These are phyloP conservation scores for Solanum sitiens DNA, from an alignment of 257 asterid species.

Conservation along the genomic window DNA sequence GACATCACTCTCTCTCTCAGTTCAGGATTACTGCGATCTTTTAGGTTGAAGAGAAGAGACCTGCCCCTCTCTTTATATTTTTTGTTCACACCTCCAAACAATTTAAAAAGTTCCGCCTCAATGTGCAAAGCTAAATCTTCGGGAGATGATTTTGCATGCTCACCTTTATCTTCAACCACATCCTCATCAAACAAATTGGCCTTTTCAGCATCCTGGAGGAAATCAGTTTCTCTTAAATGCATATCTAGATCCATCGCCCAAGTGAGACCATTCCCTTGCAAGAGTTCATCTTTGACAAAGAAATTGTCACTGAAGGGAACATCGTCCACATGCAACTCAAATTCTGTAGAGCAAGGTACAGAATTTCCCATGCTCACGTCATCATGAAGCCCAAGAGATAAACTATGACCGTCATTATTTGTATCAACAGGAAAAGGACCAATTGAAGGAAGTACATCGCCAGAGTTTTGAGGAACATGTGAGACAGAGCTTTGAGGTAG, in stretches of 20 bases:
- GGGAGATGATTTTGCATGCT: conserved; percentile 26
- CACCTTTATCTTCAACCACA: conserved; percentile 7
- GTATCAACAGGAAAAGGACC: conserved; percentile 12
- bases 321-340: conserved; percentile 58
- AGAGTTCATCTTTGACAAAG: conserved; percentile 81
- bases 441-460: conserved; percentile 10
- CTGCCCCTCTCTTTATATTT: conserved; percentile 96
- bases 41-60: conserved; percentile 85
- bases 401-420: conserved; percentile 23
- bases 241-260: conserved; percentile 87
- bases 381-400: conserved; percentile 27
- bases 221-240: conserved; percentile 40
- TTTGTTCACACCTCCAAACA: conserved; percentile 81
- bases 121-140: conserved; percentile 44
- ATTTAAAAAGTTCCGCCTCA: conserved; percentile 73
- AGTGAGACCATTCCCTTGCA: conserved; percentile 97
- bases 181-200: conserved; percentile 24
- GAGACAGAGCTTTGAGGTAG: not conserved
- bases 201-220: conserved; percentile 24
- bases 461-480: not conserved
- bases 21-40: conserved; percentile 91
- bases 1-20: conserved; percentile 83
- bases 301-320: conserved; percentile 60
- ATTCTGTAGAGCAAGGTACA: conserved; percentile 33
- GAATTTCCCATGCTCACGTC: conserved; percentile 23